Conservation (phyloP, 1,284 basidiomycete genomes). For the Cryptococcus sp. region DNA sequence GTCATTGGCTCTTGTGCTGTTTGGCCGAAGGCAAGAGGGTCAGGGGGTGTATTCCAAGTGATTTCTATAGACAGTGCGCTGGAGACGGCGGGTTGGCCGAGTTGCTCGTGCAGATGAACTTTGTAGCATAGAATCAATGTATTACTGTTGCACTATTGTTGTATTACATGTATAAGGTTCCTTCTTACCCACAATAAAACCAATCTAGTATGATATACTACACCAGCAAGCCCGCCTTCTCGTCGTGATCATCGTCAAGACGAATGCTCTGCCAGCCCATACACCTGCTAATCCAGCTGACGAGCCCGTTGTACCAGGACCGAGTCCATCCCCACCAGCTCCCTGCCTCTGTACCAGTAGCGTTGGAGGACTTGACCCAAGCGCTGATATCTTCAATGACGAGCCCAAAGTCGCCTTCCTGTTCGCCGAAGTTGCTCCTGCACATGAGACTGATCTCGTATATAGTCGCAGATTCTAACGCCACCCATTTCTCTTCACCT, state of each 20-base stretch:
- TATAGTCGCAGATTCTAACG: slow-evolving; percentile 38
- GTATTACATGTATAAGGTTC: background rate
- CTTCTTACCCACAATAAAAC: background rate
- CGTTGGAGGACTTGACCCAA: slow-evolving; percentile 5
- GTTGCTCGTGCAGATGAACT: slow-evolving; percentile 38
- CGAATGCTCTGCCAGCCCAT: slow-evolving; percentile 6
- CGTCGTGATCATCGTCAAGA: slow-evolving; percentile 17
- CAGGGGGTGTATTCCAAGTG: slow-evolving; percentile 37
- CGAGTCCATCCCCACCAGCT: background rate
- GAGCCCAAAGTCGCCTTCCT: slow-evolving; percentile 49
- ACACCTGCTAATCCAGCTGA: slow-evolving; percentile 7
- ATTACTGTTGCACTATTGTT: background rate
- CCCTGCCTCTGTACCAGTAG: background rate
- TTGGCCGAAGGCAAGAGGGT: slow-evolving; percentile 23
- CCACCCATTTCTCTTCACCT: slow-evolving; percentile 34
- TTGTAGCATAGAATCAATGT: slow-evolving; percentile 2
- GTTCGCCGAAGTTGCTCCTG: slow-evolving; percentile 50
- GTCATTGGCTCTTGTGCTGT: slow-evolving; percentile 65
- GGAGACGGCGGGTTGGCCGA: slow-evolving; percentile 26
- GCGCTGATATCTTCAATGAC: slow-evolving; percentile 30
- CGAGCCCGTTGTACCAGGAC: slow-evolving; percentile 4
- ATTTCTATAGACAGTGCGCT: slow-evolving; percentile 42
- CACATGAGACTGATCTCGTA: slow-evolving; percentile 53
- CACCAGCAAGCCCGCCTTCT: slow-evolving; percentile 5
- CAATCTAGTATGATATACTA: background rate